Evolutionary conservation across 768 basidiomycete species (phyloP).

Genomic region (Boletus sp.): DNA sequence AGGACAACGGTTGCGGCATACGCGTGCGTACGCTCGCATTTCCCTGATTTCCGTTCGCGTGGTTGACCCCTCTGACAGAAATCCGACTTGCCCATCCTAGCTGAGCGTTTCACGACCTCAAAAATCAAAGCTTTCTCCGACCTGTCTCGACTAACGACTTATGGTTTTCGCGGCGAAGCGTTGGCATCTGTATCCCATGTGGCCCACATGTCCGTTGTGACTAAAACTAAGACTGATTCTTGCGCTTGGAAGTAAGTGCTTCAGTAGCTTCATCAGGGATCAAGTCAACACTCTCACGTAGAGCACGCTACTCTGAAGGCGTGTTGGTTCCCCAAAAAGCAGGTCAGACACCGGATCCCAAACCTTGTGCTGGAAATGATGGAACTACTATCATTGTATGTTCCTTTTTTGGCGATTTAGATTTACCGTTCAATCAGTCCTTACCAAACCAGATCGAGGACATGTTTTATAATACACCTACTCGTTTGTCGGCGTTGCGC

Average conservation of each 20-base stretch:
- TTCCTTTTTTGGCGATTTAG: conserved; percentile 3
- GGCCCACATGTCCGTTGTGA: conserved; percentile 82
- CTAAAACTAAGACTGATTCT: conserved; percentile 76
- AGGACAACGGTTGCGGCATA: conserved; percentile 96
- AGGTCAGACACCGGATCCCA: conserved; percentile 71
- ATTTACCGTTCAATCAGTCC: neutral
- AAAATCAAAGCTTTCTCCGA: conserved; percentile 88
- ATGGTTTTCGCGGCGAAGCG: conserved; percentile 97
- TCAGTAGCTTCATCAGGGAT: neutral
- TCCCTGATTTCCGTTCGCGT: neutral
- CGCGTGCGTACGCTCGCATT: conserved; percentile 50
- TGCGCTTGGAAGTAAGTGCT: conserved; percentile 90
- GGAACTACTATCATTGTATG: conserved; percentile 85
- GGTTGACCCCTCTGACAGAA: conserved; percentile 46
- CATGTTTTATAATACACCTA: conserved; percentile 90
- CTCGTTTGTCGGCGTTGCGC: conserved; percentile 80
- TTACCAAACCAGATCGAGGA: conserved; percentile 75
- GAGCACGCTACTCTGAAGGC: conserved; percentile 83
- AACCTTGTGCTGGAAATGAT: conserved; percentile 90
- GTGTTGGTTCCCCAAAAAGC: conserved; percentile 64
- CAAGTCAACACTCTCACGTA: conserved; percentile 30
- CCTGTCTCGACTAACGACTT: conserved; percentile 77
- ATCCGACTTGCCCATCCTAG: conserved; percentile 83
- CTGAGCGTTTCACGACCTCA: conserved; percentile 93
- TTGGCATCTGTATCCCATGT: conserved; percentile 95